A percentile compares a stretch with the other conserved stretches of the same genome.
Conservation (phyloP, 2,329 filamentous ascomycete genomes). For the Aspergillus calidoustus region DNA sequence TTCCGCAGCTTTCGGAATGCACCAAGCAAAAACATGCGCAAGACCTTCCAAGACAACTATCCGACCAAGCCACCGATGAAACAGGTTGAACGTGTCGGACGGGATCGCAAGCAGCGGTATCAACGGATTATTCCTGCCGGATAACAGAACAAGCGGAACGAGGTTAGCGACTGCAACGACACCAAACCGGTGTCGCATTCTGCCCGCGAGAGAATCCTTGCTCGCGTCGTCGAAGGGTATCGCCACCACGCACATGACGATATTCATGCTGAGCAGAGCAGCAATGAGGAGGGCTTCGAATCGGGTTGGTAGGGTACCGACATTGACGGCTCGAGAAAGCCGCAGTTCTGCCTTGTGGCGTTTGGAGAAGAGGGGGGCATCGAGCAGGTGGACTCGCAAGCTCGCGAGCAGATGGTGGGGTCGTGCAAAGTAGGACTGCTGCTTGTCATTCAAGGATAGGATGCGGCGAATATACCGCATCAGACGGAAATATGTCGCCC, state of each 20-base stretch:
- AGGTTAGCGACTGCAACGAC: constrained; percentile 49
- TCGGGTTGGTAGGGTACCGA: constrained; percentile 52
- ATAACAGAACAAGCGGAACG: constrained; percentile 48
- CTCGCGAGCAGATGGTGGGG: constrained; percentile 62
- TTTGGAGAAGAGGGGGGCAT: constrained; percentile 49
- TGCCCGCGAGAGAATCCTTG: constrained; percentile 34
- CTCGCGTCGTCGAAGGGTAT: constrained; percentile 44
- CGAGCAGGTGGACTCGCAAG: constrained; percentile 69
- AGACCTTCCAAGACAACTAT: constrained; percentile 70
- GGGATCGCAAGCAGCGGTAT: constrained; percentile 26
- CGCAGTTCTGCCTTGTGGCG: constrained; percentile 52
- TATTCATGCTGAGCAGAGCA: constrained; percentile 47
- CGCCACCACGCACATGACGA: constrained; percentile 56
- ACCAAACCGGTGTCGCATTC: constrained; percentile 49
- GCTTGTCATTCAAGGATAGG: constrained; percentile 76
- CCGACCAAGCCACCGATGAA: constrained; percentile 79
- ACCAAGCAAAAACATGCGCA: constrained; percentile 74
- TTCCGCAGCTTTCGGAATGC: constrained; percentile 65
- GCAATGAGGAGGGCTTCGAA: constrained; percentile 49
- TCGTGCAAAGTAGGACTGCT: constrained; percentile 75
- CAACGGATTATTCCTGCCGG: constrained; percentile 49
- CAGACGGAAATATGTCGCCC: constrained; percentile 65
- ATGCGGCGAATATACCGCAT: constrained; percentile 73
- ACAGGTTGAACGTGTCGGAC: constrained; percentile 53
- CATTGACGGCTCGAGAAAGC: constrained; percentile 47